Evolutionary conservation across 345 rosid species (phyloP).

Genomic region (Citrus cavaleriei): DNA sequence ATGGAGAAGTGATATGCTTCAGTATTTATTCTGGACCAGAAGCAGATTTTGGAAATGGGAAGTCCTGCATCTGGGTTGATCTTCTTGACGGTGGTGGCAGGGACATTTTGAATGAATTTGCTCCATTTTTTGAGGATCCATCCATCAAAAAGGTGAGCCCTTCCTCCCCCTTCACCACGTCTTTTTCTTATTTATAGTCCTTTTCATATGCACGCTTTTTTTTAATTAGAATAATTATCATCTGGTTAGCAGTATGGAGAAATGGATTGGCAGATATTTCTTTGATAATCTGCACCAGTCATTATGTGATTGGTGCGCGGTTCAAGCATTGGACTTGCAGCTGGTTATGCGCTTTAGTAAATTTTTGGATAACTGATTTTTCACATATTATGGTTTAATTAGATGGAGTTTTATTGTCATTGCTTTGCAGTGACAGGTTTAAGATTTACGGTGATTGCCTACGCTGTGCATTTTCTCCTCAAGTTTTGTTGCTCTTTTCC

Average conservation of each 20-base stretch:
- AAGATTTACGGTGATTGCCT: not conserved
- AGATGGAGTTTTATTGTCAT: not conserved
- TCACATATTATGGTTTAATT: not conserved
- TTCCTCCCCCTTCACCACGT: not conserved
- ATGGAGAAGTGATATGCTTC: slow-evolving; percentile 85
- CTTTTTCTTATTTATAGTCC: not conserved
- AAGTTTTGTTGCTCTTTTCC: not conserved
- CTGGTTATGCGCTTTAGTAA: not conserved
- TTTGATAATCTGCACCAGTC: not conserved
- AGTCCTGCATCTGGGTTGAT: slow-evolving; percentile 93
- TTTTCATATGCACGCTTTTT: not conserved
- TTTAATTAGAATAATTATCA: slow-evolving; percentile 2
- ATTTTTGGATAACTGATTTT: not conserved
- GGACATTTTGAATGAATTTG: slow-evolving; percentile 61
- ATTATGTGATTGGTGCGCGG: not conserved
- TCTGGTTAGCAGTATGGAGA: not conserved
- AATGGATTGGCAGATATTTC: not conserved
- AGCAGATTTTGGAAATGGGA: slow-evolving; percentile 80
- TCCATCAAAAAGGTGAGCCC: slow-evolving; percentile 61
- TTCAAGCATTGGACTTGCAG: not conserved
- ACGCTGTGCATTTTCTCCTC: not conserved
- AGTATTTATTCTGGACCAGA: slow-evolving; percentile 80
- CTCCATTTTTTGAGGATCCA: slow-evolving; percentile 63
- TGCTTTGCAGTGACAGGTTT: not conserved
- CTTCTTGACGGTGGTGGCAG: slow-evolving; percentile 81